Base-by-base conservation (phyloP, 2,329 filamentous ascomycete genomes). In the Scleromitrula shiraiana region DNA sequence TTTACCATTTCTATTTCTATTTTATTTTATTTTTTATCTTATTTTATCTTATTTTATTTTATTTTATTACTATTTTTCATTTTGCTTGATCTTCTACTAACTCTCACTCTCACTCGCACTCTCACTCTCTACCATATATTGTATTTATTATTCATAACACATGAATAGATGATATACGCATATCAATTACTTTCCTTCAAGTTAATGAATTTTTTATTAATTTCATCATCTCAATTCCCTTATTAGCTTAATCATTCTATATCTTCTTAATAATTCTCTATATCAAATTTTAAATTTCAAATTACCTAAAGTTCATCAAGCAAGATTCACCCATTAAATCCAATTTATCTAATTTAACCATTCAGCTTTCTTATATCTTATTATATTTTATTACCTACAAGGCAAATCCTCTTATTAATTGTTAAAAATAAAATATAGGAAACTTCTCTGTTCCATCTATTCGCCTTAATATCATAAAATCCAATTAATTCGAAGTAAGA, bases 371-470 rank as follows among this genome's bases (percentile, higher is more conserved):
- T 12, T 38, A n/a, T 37, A 12, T 15, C 30, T 12, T 37, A 9
- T 22, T 22, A 32, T 33, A 32, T 39, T 23, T 15, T 24, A 23
- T 29, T 33, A 2, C 22, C 24, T 24, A n/a, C 17, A 22, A n/a
- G n/a, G n/a, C n/a, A 12, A 40, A 30, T 15, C 10, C 12, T 9
- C 19, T 39, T 39, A 39, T 46, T 46, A 46, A 46, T 46, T 20
- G 39, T 46, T 29, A 22, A 29, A 40, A 15, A 5, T n/a, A n/a
- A n/a, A n/a, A 38, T n/a, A 40, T 20, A 39, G 24, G 43, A 33
- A 12, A 46, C 22, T 40, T 35, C 26, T 33, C 32, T 40, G 2
- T 30, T 22, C 35, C 24, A 46, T 40, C 29, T 26, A 32, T 46
- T 40, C 43, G 30, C 42, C 41, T 17, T 24, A 14, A n/a, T 22